phyloP scores from a whole-genome alignment of 345 rosid species.

The Fremontodendron californicum region DNA sequence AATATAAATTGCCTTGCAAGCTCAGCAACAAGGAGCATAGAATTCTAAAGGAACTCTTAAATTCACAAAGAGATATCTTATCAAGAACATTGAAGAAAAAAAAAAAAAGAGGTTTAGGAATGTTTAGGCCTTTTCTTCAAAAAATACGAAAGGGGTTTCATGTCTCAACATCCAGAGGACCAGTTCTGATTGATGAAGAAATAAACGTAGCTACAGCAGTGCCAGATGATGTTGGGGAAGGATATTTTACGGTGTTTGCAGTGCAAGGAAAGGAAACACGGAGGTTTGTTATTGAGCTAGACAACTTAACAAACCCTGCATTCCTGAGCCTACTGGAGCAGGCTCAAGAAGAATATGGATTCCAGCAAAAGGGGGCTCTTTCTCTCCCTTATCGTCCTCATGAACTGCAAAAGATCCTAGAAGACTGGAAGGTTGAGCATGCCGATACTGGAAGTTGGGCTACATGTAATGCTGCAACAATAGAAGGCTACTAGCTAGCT shows the following conservation, averaged over 20 bases:
- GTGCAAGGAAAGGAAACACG: slow-evolving; percentile 19
- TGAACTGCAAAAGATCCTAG: slow-evolving; percentile 22
- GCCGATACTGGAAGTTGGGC: background rate
- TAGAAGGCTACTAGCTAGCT: background rate
- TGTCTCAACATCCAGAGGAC: background rate
- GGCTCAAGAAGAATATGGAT: slow-evolving; percentile 31
- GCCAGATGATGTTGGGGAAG: background rate
- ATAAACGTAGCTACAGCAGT: background rate
- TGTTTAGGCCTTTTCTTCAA: background rate
- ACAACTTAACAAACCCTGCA: slow-evolving; percentile 23
- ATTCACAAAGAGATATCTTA: background rate
- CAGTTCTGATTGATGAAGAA: background rate
- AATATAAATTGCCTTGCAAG: background rate
- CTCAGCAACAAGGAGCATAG: background rate
- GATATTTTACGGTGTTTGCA: background rate
- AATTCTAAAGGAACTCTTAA: background rate
- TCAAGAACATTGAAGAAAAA: background rate
- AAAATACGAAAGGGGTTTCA: background rate
- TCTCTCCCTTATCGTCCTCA: slow-evolving; percentile 31
- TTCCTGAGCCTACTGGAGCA: slow-evolving; percentile 29
- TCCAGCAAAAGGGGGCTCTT: slow-evolving; percentile 28
- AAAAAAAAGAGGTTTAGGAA: background rate
- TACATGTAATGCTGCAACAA: background rate
- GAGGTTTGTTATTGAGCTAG: slow-evolving; percentile 28
- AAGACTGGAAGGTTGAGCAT: background rate